Base-by-base conservation (phyloP, 352 stramenopile genomes). In the Pythium dissimile region DNA sequence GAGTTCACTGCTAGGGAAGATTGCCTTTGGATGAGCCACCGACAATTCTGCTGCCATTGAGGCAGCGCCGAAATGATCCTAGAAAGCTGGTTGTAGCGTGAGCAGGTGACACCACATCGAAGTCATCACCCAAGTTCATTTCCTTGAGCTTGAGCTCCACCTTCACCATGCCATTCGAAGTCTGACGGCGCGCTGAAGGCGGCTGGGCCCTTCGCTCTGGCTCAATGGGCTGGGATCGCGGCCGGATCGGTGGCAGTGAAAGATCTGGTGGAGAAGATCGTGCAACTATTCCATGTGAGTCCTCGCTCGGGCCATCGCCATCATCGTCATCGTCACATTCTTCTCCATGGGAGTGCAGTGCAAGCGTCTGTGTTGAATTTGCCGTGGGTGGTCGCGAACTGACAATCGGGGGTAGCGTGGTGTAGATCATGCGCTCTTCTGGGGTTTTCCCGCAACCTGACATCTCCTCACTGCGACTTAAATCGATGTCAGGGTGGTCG, bases 61-160 rank as follows among this genome's bases (percentile, higher is more conserved):
- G 31, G 11, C 54, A 45, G 10, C 44, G 54, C 6, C 54, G 54
- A 13, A 61, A 39, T 15, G 44, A 41, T 21, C 54, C 54, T 31
- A 53, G n/a, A 18, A 50, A 58, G 3, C 41, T 18, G 6, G 34
- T 28, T 1, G 7, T 47, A 11, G 9, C 7, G 1, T 28, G n/a
- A 1, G 38, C 26, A 1, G 18, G 2, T 8, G 37, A 24, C 1
- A 11, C 28, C 12, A 20, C 26, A 7, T 69, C 52, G 20, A 88
- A 80, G 1, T 85, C 70, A 51, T 82, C 76, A 43, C 71, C 72
- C 10, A 86, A 63, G 31, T 74, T 66, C 0, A 69, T 63, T 23
- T 90, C 75, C 26, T 86, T 90, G 13, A 88, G 47, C 28, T 78
- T 88, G 3, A 88, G 64, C 46, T 88, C 68, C 2, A 80, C 48